phyloP scores from a whole-genome alignment of 108 stramenopile species.

The Skeletonema grethae region DNA sequence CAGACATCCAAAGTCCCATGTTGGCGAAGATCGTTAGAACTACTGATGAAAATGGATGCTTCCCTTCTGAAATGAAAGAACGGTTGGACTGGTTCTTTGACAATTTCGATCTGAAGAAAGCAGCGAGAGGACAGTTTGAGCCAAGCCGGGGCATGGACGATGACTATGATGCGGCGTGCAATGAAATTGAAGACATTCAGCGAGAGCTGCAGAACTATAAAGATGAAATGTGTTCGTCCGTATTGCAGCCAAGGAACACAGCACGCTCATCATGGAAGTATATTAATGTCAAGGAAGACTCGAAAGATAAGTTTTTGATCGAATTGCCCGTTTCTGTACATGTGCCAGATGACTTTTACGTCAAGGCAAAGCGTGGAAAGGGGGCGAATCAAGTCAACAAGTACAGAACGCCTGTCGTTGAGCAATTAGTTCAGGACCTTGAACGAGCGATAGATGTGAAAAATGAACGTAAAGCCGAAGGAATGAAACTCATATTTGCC shows the following conservation, averaged over 20 bases:
- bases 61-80: conserved; percentile 81
- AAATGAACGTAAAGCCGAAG: conserved; percentile 84
- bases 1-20: conserved; percentile 67
- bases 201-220: conserved; percentile 82
- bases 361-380: conserved; percentile 87
- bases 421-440: conserved; percentile 74
- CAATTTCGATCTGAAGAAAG: conserved; percentile 91
- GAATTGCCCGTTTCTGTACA: conserved; percentile 79
- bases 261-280: conserved; percentile 77
- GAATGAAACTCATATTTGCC: conserved; percentile 94
- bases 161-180: conserved; percentile 92
- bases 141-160: conserved; percentile 89
- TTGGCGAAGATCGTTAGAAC: conserved; percentile 72
- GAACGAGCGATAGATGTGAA: conserved; percentile 82
- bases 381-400: conserved; percentile 90
- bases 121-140: conserved; percentile 84
- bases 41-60: conserved; percentile 81
- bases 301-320: conserved; percentile 96
- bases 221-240: conserved; percentile 70
- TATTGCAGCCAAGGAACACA: conserved; percentile 49
- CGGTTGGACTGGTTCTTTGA: conserved; percentile 90
- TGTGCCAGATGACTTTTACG: conserved; percentile 85
- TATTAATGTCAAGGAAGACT: conserved; percentile 83
- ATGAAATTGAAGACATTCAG: conserved; percentile 70
- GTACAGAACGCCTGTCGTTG: conserved; percentile 83